Evolutionary conservation across 2,329 filamentous ascomycete genomes (phyloP).

Genomic region (Pseudogymnoascus sp.): DNA sequence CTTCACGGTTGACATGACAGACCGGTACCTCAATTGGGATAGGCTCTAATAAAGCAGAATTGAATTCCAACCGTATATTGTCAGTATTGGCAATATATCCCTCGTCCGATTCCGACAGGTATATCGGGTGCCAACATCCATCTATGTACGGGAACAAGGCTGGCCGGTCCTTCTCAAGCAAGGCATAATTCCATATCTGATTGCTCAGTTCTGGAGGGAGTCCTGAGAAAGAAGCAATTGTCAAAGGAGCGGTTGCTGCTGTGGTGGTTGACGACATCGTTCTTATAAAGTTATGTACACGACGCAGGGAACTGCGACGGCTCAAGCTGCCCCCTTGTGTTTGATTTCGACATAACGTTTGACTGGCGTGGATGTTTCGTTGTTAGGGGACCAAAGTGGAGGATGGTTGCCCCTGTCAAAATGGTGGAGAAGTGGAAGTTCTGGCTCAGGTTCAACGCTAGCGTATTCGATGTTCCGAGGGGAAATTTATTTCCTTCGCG

Average conservation of each 20-base stretch:
- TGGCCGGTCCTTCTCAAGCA: neutral
- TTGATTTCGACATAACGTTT: neutral
- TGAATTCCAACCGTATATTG: neutral
- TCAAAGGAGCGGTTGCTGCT: neutral
- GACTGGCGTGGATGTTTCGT: no score
- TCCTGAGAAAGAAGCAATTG: neutral
- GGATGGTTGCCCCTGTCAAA: neutral
- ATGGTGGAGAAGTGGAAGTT: neutral
- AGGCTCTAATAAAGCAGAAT: neutral
- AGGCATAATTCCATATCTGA: neutral
- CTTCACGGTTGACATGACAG: neutral
- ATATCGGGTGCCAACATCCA: neutral
- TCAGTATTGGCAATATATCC: neutral
- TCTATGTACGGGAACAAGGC: neutral
- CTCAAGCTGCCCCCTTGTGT: neutral
- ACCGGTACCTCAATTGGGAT: neutral
- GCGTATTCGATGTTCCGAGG: neutral
- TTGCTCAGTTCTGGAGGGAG: neutral
- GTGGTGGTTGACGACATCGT: neutral
- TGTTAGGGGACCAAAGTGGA: neutral
- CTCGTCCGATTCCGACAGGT: neutral
- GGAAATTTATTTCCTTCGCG: neutral
- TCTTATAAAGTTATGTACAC: neutral
- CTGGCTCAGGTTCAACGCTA: neutral
- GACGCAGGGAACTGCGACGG: neutral